phyloP scores from a whole-genome alignment of 1,284 basidiomycete genomes.

The Rhodofomes roseus region DNA sequence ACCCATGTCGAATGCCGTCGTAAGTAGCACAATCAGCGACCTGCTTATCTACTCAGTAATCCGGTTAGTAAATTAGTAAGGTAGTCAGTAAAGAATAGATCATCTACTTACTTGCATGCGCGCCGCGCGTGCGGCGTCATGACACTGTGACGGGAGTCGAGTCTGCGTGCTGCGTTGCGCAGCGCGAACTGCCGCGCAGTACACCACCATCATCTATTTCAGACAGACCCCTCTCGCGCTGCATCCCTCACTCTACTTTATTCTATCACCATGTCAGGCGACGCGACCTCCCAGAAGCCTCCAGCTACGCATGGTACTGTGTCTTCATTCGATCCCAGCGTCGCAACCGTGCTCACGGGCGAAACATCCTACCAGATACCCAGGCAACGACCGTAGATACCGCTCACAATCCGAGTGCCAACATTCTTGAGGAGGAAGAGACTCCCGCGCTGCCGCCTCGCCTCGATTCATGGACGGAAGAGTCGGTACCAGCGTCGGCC shows the following conservation, averaged over 20 bases:
- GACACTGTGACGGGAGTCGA: neutral
- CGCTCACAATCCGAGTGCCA: neutral
- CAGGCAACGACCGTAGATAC: neutral
- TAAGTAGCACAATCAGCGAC: no score
- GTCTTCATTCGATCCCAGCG: neutral
- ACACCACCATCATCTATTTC: neutral
- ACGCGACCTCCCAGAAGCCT: neutral
- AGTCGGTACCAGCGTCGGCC: neutral
- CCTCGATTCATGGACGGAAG: constrained; percentile 5
- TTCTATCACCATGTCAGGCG: neutral
- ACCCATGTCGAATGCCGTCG: no score
- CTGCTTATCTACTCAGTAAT: no score
- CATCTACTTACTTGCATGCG: no score
- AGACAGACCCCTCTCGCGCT: neutral
- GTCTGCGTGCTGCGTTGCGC: neutral
- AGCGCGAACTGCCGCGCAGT: neutral
- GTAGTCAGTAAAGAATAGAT: no score
- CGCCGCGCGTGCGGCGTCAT: no score
- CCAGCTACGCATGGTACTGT: neutral
- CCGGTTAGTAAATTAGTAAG: no score
- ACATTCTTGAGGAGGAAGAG: constrained; percentile 1
- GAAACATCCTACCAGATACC: neutral
- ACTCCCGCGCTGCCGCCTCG: constrained; percentile 20
- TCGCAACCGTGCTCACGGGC: neutral
- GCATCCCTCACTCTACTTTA: neutral